Evolutionary conservation across 1,139 yeast species (phyloP), one percentile per base, ranked within the genome.

Genomic region (Hanseniaspora sp.): DNA sequence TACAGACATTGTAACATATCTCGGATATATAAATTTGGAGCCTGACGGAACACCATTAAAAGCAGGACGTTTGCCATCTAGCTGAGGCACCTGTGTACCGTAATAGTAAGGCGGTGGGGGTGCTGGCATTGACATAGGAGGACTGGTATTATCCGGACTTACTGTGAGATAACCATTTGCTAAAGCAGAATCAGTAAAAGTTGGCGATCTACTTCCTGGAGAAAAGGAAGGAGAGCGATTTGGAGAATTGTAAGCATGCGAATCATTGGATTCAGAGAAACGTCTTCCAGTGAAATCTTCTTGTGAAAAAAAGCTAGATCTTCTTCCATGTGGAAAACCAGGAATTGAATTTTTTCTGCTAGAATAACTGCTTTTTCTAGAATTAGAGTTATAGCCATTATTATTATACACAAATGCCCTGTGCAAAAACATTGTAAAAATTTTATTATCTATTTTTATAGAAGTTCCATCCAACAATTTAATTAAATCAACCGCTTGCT

Each of bases 271-370:
- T 6, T 33, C 48, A 18, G 40, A 34, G 11, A 34, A 35, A 17
- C 40, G 12, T 45, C 34, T 45, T 11, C 31, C 40, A 5, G 30
- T 5, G 17, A 18, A 18, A 9, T 45, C 35, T 7, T 35, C 28
- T 6, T 11, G n/a, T n/a, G 12, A 40, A 7, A 11, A 29, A 15
- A 12, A n/a, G 4, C 38, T 18, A 12, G 29, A 11, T 17, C 37
- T 5, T n/a, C 15, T 47, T 17, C 30, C 13, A 15, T 62, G 5
- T 68, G 68, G 53, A 65, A 64, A 55, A 64, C 65, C 38, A 58
- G 63, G 2, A 67, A 64, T 2, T 61, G 47, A 6, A 64, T 61
- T 18, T 58, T 58, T 33, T 61, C 55, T 12, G 61, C 58, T 13
- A 60, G 56, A n/a, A 17, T 17, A 11, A 17, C 30, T 30, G n/a